A percentile compares a stretch with the other conserved stretches of the same genome.
phyloP scores from a whole-genome alignment of 345 rosid genomes.

The Citropsis articulata region DNA sequence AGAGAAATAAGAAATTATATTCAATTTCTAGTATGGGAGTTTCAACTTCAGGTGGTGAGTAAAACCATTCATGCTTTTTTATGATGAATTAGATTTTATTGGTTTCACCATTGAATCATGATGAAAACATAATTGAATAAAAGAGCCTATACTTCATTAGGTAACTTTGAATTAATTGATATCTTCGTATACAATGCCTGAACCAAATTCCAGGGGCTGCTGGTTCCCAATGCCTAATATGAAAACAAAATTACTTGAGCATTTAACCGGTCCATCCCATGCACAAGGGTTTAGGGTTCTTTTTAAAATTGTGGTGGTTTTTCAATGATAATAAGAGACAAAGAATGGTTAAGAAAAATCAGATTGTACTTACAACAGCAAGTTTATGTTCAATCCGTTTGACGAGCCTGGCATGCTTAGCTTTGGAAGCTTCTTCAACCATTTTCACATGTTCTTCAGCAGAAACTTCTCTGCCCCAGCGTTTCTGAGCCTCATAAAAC shows the following conservation, averaged over 20 bases:
- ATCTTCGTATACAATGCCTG: not conserved
- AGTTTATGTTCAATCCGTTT: slow-evolving; percentile 79
- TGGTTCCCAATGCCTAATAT: not conserved
- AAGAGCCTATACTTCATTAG: not conserved
- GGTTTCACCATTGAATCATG: not conserved
- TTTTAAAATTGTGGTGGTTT: not conserved
- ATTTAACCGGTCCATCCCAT: not conserved
- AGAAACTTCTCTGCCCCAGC: slow-evolving; percentile 86
- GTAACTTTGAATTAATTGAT: not conserved
- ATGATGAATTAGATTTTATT: not conserved
- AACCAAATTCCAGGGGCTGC: not conserved
- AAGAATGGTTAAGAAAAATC: not conserved
- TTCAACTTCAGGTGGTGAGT: not conserved
- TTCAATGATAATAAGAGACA: slow-evolving; percentile 6
- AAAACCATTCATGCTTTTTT: not conserved
- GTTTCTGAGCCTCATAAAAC: slow-evolving; percentile 94
- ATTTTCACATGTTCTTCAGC: slow-evolving; percentile 79
- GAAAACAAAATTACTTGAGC: not conserved
- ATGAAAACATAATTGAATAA: not conserved
- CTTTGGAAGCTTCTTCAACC: slow-evolving; percentile 82
- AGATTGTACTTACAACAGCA: slow-evolving; percentile 55
- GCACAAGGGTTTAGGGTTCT: not conserved
- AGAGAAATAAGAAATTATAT: not conserved
- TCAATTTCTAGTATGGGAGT: not conserved
- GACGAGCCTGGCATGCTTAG: slow-evolving; percentile 59